Evolutionary conservation across 257 asterid species (phyloP), one percentile per base, ranked within the genome.

Genomic region (Solanum lycopersicoides): DNA sequence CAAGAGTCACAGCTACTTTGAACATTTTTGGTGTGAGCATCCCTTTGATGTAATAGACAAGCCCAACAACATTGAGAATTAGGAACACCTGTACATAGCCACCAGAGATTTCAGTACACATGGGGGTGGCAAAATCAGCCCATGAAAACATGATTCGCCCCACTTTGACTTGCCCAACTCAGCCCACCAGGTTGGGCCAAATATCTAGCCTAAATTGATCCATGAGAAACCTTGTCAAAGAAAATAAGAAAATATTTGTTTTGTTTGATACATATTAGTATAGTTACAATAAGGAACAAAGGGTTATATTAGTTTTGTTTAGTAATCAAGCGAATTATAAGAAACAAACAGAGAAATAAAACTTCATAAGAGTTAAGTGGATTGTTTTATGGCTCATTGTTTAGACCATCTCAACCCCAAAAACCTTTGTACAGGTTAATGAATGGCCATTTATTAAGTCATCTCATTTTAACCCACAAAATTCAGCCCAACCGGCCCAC

Each of bases 1-100:
- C 98, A 89, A 97, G 97, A 50, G 98, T 94, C 86, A 97, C 98
- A 30, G 98, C 98, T 86, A 97, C 96, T 95, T 94, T 97, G 94
- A 97, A 97, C 98, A 97, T 97, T 93, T 91, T 93, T 35, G 97
- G 98, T 28, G 98, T 89, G 88, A 97, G 96, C 85, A 97, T 92
- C 88, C 98, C 99, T 90, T 92, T 97, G 93, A 97, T 92, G 87
- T 97, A 93, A 90, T 94, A 95, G 85, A 95, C 97, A 91, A 97
- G 97, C 87, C 98, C 98, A 92, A 95, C 98, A 25, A 97, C 98
- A 89, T 97, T 98, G 89, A 97, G 87, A 73, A 97, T 91, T 88
- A 97, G 93, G 91, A 97, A 97, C 84, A 97, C 99, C 99, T 97
- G 96, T 21, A 86, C 59, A 91, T 66, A 83, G 89, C 68, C 76